phyloP scores from a whole-genome alignment of 2,329 filamentous ascomycete species.

The Aspergillus amoenus region DNA sequence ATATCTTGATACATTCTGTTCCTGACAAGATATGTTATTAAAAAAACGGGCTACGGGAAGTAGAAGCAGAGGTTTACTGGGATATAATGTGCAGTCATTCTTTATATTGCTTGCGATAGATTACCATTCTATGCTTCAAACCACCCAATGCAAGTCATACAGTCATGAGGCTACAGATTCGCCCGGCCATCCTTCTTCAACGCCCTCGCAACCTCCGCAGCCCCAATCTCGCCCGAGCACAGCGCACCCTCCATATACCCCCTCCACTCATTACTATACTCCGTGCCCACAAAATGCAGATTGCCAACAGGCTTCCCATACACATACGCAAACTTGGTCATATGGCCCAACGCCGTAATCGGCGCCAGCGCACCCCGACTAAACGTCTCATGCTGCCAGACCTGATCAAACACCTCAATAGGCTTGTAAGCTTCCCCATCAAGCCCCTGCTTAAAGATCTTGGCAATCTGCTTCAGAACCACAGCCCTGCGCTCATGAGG shows the following conservation, averaged over 20 bases:
- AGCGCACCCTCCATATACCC: slow-evolving; percentile 62
- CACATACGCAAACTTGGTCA: slow-evolving; percentile 18
- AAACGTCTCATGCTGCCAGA: slow-evolving; percentile 29
- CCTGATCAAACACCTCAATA: slow-evolving; percentile 32
- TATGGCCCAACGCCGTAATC: slow-evolving; percentile 33
- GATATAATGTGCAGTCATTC: too few species aligned
- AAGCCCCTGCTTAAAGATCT: slow-evolving; percentile 27
- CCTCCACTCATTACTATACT: slow-evolving; percentile 54
- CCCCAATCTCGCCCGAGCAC: slow-evolving; percentile 49
- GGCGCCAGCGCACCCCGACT: slow-evolving; percentile 44
- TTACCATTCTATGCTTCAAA: too few species aligned
- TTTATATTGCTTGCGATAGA: too few species aligned
- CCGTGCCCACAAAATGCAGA: slow-evolving; percentile 57
- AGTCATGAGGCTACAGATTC: neutral
- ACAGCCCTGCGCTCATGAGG: neutral
- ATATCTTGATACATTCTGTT: too few species aligned
- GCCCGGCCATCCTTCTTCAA: neutral
- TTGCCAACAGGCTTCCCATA: slow-evolving; percentile 35
- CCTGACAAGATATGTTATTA: too few species aligned
- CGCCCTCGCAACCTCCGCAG: slow-evolving; percentile 44
- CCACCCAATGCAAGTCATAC: too few species aligned
- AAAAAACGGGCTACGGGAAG: too few species aligned
- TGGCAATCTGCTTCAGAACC: neutral
- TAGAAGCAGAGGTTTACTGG: too few species aligned
- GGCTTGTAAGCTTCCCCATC: slow-evolving; percentile 36